Conservation (phyloP, 2,329 filamentous ascomycete genomes). For the Penicillium thymicola region DNA sequence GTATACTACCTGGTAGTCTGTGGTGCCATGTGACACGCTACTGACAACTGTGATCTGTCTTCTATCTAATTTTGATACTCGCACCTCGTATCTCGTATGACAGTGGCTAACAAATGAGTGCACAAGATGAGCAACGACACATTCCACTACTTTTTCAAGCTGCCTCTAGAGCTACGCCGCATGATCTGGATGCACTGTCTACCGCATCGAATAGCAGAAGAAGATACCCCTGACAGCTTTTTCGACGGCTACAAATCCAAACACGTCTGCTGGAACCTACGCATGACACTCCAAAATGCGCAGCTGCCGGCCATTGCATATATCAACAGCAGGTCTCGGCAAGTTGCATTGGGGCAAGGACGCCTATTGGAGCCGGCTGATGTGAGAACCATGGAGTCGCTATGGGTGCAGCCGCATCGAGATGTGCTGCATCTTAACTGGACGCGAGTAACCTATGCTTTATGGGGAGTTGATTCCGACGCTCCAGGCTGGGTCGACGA, state of each 20-base stretch:
- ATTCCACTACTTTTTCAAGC: neutral
- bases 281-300: neutral
- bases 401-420: neutral
- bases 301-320: neutral
- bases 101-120: neutral
- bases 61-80: no score
- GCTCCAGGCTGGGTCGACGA: neutral
- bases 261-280: neutral
- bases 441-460: neutral
- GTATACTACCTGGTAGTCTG: no score
- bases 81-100: no score
- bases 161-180: neutral
- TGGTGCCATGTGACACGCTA: no score
- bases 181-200: neutral
- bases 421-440: neutral
- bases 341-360: neutral
- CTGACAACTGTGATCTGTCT: no score
- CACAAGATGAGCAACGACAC: neutral
- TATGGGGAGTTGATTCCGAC: neutral
- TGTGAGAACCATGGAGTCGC: neutral
- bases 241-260: neutral
- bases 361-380: neutral
- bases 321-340: neutral
- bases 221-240: neutral
- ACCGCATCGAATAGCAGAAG: slow-evolving; percentile 1